Conservation (phyloP, 495 filamentous ascomycete genomes). For the Talaromyces liani region DNA sequence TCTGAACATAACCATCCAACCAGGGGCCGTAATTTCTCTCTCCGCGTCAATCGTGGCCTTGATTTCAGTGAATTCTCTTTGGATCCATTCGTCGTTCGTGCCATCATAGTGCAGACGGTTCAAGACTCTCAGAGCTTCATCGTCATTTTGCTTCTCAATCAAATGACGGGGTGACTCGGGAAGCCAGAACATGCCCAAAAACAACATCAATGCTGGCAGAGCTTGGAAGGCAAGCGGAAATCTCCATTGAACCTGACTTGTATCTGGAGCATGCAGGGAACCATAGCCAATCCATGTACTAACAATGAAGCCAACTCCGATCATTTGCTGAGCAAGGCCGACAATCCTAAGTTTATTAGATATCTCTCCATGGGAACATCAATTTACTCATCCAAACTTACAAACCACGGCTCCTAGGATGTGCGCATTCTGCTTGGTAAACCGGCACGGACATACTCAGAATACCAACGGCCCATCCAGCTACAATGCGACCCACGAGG, state of each 20-base stretch:
- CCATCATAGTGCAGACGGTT: slow-evolving; percentile 43
- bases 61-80: slow-evolving; percentile 41
- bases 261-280: slow-evolving; percentile 32
- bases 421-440: slow-evolving; percentile 48
- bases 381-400: background rate
- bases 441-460: slow-evolving; percentile 53
- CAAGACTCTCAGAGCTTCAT: slow-evolving; percentile 41
- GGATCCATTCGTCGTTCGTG: slow-evolving; percentile 42
- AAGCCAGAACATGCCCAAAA: slow-evolving; percentile 41
- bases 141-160: slow-evolving; percentile 38
- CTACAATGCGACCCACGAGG: slow-evolving; percentile 53
- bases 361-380: slow-evolving; percentile 13
- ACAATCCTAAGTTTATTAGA: slow-evolving; percentile 32
- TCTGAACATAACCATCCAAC: slow-evolving; percentile 45
- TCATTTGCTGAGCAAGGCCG: slow-evolving; percentile 54
- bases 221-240: slow-evolving; percentile 48
- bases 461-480: slow-evolving; percentile 54
- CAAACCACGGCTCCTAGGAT: slow-evolving; percentile 45
- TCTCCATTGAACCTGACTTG: slow-evolving; percentile 45
- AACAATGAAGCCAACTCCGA: slow-evolving; percentile 48
- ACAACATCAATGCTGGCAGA: slow-evolving; percentile 37
- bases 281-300: slow-evolving; percentile 52
- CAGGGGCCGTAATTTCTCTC: slow-evolving; percentile 31
- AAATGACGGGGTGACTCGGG: slow-evolving; percentile 50
- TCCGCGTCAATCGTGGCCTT: slow-evolving; percentile 39